Conservation (phyloP, 371 early-diverging fungal species). For the Mortierella sp. region DNA sequence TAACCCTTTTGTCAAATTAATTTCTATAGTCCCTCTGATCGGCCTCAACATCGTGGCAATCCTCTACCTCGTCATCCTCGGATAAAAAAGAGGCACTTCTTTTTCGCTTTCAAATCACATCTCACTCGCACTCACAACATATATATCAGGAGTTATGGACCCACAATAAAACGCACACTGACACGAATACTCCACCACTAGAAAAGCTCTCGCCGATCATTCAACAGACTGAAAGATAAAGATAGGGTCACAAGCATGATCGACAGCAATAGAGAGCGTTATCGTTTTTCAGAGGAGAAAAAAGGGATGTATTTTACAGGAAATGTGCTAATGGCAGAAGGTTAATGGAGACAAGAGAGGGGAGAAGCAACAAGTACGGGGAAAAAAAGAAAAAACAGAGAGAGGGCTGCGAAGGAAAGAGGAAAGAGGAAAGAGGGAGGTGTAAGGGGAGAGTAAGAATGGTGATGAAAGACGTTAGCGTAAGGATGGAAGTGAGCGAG, state of each 20-base stretch:
- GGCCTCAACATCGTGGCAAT: constrained; percentile 87
- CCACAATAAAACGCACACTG: no score
- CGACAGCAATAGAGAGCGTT: not conserved
- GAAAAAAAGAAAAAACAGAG: not conserved
- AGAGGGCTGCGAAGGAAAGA: not conserved
- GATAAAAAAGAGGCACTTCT: constrained; percentile 61
- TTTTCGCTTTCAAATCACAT: no score
- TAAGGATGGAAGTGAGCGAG: not conserved
- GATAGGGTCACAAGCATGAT: not conserved
- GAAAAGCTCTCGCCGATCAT: not conserved
- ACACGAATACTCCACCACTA: constrained; percentile 8
- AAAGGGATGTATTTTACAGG: constrained; percentile 3
- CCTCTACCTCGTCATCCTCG: constrained; percentile 86
- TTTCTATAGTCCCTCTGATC: constrained; percentile 84
- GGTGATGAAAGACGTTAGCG: not conserved
- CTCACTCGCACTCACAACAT: not conserved
- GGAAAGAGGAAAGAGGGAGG: not conserved
- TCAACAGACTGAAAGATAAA: not conserved
- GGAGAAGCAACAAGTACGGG: not conserved
- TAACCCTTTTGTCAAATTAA: constrained; percentile 2
- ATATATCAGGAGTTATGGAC: not conserved
- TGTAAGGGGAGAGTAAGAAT: not conserved
- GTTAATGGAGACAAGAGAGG: constrained; percentile 7
- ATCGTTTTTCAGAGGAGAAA: not conserved
- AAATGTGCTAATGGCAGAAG: not conserved